Conservation (phyloP, 139 green algal species). For the Chloropicon primus region DNA sequence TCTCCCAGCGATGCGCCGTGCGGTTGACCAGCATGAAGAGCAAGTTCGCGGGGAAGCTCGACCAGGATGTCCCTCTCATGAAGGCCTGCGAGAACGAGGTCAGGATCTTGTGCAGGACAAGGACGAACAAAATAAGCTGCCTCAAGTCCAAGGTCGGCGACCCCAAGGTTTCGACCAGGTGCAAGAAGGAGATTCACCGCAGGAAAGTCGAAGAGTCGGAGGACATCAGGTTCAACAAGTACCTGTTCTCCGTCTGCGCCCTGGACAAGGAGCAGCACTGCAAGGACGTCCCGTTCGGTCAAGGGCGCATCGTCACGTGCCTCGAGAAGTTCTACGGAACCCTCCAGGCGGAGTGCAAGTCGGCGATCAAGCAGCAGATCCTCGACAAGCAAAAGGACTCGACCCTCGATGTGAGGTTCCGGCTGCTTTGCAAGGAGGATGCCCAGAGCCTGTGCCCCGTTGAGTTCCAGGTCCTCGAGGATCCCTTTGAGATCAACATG, state of each 20-base stretch:
- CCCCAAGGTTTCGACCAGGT: conserved; percentile 9
- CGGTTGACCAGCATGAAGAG: background rate
- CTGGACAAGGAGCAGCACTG: conserved; percentile 16
- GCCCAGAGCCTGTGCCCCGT: background rate
- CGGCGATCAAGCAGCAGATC: background rate
- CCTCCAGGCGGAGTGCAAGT: background rate
- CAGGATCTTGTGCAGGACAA: background rate
- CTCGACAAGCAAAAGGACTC: background rate
- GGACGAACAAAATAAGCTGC: background rate
- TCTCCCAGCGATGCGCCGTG: background rate
- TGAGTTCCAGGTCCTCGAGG: background rate
- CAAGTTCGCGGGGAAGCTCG: background rate
- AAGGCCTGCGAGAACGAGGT: background rate
- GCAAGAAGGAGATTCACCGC: conserved; percentile 19
- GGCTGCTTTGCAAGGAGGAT: conserved; percentile 3
- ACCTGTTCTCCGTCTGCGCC: conserved; percentile 16
- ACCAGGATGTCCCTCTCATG: background rate
- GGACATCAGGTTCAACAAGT: conserved; percentile 29
- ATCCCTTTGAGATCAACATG: background rate
- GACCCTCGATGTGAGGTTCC: background rate
- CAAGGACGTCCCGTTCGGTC: background rate
- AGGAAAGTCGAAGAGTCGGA: conserved; percentile 27
- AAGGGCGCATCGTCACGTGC: background rate
- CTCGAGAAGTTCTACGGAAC: background rate
- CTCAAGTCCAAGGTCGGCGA: background rate